Evolutionary conservation across 148 eudicot genomes (phyloP).

Genomic region (Chenopodium berlandieri): DNA sequence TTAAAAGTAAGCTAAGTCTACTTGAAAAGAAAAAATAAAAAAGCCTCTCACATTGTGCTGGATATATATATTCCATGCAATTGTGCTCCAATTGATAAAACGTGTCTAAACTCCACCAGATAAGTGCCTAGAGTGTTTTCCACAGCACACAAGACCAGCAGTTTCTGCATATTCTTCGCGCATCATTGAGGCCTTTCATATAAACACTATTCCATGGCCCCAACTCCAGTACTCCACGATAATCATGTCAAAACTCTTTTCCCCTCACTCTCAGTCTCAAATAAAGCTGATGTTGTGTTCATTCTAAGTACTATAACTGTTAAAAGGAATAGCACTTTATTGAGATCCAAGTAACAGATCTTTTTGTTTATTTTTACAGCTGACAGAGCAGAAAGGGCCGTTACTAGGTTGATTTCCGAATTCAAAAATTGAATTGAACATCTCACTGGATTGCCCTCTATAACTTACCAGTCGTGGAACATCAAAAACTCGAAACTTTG

Average conservation of each 20-base stretch:
- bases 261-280: no score
- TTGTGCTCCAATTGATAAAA: background rate
- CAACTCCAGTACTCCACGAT: no score
- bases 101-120: background rate
- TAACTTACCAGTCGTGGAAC: background rate
- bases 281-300: no score
- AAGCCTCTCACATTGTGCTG: background rate
- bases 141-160: no score
- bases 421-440: background rate
- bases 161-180: no score
- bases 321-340: background rate
- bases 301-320: no score
- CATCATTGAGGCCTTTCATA: no score
- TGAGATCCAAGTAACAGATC: background rate
- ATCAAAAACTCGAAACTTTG: background rate
- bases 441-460: background rate
- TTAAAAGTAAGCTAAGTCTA: background rate
- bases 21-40: background rate
- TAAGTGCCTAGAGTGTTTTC: background rate
- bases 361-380: background rate
- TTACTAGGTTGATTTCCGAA: background rate
- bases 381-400: background rate
- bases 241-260: no score
- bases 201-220: background rate
- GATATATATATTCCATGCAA: background rate